Base-by-base conservation (phyloP, 768 basidiomycete species). In the Pleurotus platypus region DNA sequence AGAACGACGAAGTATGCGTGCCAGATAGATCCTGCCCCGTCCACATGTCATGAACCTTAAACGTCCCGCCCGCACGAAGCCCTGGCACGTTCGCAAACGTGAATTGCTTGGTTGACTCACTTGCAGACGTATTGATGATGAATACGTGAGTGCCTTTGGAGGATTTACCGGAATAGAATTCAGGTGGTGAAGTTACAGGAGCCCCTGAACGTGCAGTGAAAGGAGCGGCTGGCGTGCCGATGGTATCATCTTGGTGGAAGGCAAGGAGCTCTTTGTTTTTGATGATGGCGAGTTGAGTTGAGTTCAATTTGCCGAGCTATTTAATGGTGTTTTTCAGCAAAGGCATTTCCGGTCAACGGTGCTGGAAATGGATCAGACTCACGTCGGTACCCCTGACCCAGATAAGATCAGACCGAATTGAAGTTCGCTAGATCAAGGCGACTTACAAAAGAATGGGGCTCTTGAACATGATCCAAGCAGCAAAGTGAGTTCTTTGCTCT, bases 11-110 rank as follows among this genome's bases (percentile, higher is more conserved):
- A 5, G 66, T 60, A 61, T 72, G 77, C 2, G 68, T 75, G n/a
- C 77, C 78, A 5, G 72, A 60, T 20, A 82, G 56, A 64, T 80
- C 75, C 7, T 59, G 61, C 3, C 72, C 74, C 4, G 73, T 66
- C 82, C 82, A 83, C 82, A 83, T 84, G 57, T 84, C 80, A 57
- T 80, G 80, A 18, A 83, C 62, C 56, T 67, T 71, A 57, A 71
- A 77, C 8, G 60, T 72, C 2, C 73, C 70, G 20, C 69, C 66
- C 5, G 68, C 64, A 9, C 67, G 68, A 6, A 83, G 62, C 0
- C 79, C 78, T 15, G 81, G 78, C 6, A 81, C 75, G 48, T 73
- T 75, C 4, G 73, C 72, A 45, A 83, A 77, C 1, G 69, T 66
- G 58, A 83, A 77, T 2, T 69, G 70, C 67, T 81, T 81, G 2